Evolutionary conservation across 179 eudicot species (phyloP), one percentile per base, ranked within the genome.

Genomic region (Beta corolliflora): DNA sequence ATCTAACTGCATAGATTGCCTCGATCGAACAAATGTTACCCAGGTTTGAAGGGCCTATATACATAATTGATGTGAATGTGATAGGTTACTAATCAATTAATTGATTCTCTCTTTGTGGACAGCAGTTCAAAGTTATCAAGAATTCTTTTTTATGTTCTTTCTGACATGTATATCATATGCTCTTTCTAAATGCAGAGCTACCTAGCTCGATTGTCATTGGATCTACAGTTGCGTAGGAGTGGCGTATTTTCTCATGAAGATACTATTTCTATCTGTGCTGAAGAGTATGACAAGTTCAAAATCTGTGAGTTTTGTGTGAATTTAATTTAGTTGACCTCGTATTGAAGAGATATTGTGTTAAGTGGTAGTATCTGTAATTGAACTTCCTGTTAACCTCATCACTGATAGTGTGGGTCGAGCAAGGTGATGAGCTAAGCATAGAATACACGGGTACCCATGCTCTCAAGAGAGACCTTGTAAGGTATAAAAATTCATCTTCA

Each of bases 1-100:
- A 85, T 91, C 97, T n/a, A 95, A 95, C 83, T 95, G 98, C 88
- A 93, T 95, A 69, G 98, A 95, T 80, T 95, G 99, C 86, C 98
- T 95, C 77, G 99, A 95, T 84, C 91, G 99, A 76, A 95, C 99
- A 72, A 95, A 94, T 89, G 99, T 95, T 81, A 91, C 98, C 54
- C 99, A 95, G 98, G 98, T 95, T 79, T 83, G 88, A 83, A 76
- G 78, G 58, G 52, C 73, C 86, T 76, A 11, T 58, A 16, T 81
- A 67, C 76, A 8, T 56, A 13, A 66, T 69, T 71, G 73, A 61
- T 64, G 1, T 21, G 60, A 70, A 41, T 58, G 23, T 70, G 44
- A 25, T 13, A 29, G 10, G 80, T 70, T 64, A 66, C 18, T 15
- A 4, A 48, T 68, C 25, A 18, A 23, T 25, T 60, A 44, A 41